These are phyloP conservation scores for Sporisorium iseilematis-ciliati DNA, from an alignment of 1,284 basidiomycete genomes.

Conservation along the genomic window DNA sequence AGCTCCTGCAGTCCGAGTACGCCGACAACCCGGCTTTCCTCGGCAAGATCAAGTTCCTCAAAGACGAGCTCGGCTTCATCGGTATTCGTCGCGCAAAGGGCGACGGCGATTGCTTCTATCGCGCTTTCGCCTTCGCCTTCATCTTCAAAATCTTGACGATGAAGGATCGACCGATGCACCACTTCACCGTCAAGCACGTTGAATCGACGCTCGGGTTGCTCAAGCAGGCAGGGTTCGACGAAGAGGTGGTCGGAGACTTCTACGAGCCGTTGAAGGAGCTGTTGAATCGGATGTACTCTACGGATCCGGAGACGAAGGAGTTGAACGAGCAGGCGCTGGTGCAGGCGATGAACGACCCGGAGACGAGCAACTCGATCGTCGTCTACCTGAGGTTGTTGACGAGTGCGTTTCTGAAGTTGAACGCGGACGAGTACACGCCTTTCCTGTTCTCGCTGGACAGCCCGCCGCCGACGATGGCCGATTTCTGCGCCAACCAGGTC, in stretches of 20 bases:
- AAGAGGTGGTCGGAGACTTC: conserved; percentile 57
- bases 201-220: conserved; percentile 54
- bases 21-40: conserved; percentile 44
- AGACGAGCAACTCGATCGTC: conserved; percentile 63
- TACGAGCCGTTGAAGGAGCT: conserved; percentile 57
- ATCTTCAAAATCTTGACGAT: conserved; percentile 53
- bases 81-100: conserved; percentile 56
- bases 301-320: conserved; percentile 45
- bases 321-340: conserved; percentile 50
- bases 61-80: conserved; percentile 45
- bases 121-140: conserved; percentile 62
- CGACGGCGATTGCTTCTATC: conserved; percentile 68
- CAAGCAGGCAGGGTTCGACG: conserved; percentile 58
- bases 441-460: conserved; percentile 57
- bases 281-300: conserved; percentile 48
- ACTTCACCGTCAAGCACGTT: conserved; percentile 53
- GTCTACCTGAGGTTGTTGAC: conserved; percentile 60
- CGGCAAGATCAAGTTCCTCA: conserved; percentile 58
- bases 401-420: conserved; percentile 59
- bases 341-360: conserved; percentile 60
- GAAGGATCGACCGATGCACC: conserved; percentile 54
- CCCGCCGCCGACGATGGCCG: conserved; percentile 38
- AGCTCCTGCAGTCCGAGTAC: conserved; percentile 52
- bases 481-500: conserved; percentile 60
- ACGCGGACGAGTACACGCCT: conserved; percentile 59